Conservation (phyloP, 1,284 basidiomycete species). For the Ustilago tritici region DNA sequence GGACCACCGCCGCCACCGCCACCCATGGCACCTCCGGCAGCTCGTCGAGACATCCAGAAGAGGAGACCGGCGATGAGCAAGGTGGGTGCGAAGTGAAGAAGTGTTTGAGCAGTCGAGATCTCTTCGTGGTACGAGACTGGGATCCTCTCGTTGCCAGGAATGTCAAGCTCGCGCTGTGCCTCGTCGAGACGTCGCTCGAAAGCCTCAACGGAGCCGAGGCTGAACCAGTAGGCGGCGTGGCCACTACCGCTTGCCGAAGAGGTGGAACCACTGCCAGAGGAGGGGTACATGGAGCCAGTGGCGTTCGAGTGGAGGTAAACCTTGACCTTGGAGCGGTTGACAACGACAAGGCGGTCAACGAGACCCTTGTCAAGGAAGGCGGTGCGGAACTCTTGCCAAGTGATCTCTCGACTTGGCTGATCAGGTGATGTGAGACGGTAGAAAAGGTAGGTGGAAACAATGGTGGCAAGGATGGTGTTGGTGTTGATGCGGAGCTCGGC, state of each 20-base stretch:
- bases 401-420: conserved; percentile 82
- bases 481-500: conserved; percentile 64
- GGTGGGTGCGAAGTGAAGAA: conserved; percentile 93
- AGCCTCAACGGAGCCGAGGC: conserved; percentile 95
- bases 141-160: conserved; percentile 90
- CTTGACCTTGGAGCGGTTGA: conserved; percentile 90
- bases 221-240: conserved; percentile 81
- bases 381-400: conserved; percentile 98
- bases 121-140: conserved; percentile 97
- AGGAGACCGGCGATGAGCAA: conserved; percentile 89
- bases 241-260: conserved; percentile 40
- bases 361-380: conserved; percentile 95
- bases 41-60: conserved; percentile 87
- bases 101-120: conserved; percentile 83
- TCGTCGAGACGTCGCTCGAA: conserved; percentile 95
- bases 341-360: conserved; percentile 91
- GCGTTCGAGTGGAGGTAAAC: conserved; percentile 86
- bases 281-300: conserved; percentile 75
- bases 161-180: conserved; percentile 90
- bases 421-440: conserved; percentile 75
- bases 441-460: conserved; percentile 78
- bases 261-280: conserved; percentile 26
- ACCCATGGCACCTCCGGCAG: conserved; percentile 71
- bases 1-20: conserved; percentile 73
- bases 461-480: conserved; percentile 63